Evolutionary conservation across 2,329 filamentous ascomycete species (phyloP), one percentile per base, ranked within the genome.

Genomic region (Endothia cerciana): DNA sequence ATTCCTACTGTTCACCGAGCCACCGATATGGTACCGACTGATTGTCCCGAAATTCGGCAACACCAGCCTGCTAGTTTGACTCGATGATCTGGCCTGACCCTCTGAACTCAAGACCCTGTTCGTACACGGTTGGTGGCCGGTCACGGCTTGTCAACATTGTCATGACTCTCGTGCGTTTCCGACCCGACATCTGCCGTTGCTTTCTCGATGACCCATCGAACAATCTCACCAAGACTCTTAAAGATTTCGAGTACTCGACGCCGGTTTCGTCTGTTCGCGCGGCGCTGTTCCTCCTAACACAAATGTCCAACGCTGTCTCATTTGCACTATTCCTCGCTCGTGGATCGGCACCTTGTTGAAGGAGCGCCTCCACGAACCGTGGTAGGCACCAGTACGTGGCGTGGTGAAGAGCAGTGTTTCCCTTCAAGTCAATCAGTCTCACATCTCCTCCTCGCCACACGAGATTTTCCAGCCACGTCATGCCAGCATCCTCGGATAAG

Each of bases 371-470:
- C 7, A 58, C 55, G 10, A 58, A 25, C 33, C 55, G 55, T 28
- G 55, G 55, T 11, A 40, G 22, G 55, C 55, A 58, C 55, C 55
- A 58, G 55, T 41, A 58, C 25, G 55, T 41, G 33, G 55, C 36
- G n/a, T 58, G 55, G 36, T 58, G 55, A 38, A 58, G 55, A 25
- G 55, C 55, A 3, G 55, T 58, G 55, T 58, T 58, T 7, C 55
- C 55, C n/a, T 58, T 58, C 36, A 41, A 13, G 36, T 58, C 36
- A 10, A 36, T 58, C 55, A 58, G 25, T 19, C 36, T 58, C 55
- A 58, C n/a, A 10, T 58, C 55, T 38, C 30, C 55, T 5, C 36
- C n/a, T 38, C 55, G 55, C 55, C 55, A 58, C 33, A 58, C n/a
- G 13, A 58, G 55, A 10, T 58, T 58, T 7, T 58, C 55, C 8